Evolutionary conservation across 2,329 filamentous ascomycete species (phyloP), one percentile per base, ranked within the genome.

Genomic region (Aureobasidium sp.): DNA sequence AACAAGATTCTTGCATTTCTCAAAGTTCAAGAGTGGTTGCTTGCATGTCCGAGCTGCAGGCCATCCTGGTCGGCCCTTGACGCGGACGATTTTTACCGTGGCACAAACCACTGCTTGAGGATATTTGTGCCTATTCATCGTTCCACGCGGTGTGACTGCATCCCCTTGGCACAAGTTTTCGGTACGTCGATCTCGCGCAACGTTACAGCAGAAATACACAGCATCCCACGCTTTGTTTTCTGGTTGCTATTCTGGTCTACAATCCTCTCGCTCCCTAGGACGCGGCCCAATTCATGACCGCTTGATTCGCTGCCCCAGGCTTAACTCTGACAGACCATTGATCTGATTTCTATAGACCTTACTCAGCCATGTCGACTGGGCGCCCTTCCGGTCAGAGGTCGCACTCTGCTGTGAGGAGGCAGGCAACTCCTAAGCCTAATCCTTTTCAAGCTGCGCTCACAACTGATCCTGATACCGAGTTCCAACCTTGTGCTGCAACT

Each of bases 401-500:
- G 60, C 70, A 72, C 61, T 79, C 76, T 27, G 57, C 66, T n/a
- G 50, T 68, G 20, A 71, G 71, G 10, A 70, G 67, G 36, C 68
- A 63, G 29, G 66, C 71, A 69, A 44, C 29, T 48, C 15, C n/a
- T 26, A 48, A 66, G 59, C 66, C 65, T 34, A 71, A 67, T 24
- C 77, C 77, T 43, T 78, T 77, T 36, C 77, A 75, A 9, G 74
- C 74, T 10, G 74, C 73, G 59, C 70, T 78, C 53, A 79, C 78
- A 6, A 77, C 78, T 5, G 75, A 78, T 43, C 70, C 72, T 65
- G 77, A 81, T 57, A 74, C 76, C 65, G 77, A 86, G 65, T 91
- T 97, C 68, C 89, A 94, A 69, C 89, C 94, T 63, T 95, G 90
- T 74, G 91, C 92, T 20, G 92, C 94, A 34, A 97, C 94, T 5